phyloP scores from a whole-genome alignment of 2,329 filamentous ascomycete genomes.

The Pseudopithomyces chartarum region DNA sequence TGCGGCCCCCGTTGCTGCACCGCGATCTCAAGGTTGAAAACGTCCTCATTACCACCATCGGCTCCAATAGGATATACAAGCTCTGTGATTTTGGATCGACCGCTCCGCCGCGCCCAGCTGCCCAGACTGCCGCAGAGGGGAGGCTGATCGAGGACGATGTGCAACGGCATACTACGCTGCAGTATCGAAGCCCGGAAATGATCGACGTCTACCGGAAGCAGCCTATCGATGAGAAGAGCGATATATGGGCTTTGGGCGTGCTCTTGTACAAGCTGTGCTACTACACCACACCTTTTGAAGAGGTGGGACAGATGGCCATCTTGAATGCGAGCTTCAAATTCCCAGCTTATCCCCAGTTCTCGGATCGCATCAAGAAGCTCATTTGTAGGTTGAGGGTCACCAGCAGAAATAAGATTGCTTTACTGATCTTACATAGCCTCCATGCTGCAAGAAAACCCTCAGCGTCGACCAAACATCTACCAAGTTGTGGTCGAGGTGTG shows the following conservation, averaged over 20 bases:
- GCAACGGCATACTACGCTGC: conserved; percentile 93
- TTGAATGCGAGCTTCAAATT: conserved; percentile 94
- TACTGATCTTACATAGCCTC: conserved; percentile 62
- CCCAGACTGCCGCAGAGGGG: conserved; percentile 85
- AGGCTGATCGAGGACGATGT: conserved; percentile 95
- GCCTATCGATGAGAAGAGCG: conserved; percentile 97
- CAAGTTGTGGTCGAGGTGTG: conserved; percentile 88
- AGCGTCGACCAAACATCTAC: conserved; percentile 87
- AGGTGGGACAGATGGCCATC: conserved; percentile 96
- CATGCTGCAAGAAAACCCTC: conserved; percentile 86
- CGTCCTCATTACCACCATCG: conserved; percentile 79
- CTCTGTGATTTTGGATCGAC: conserved; percentile 97
- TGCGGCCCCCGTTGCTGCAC: conserved; percentile 90
- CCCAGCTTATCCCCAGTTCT: conserved; percentile 85
- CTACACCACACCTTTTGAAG: conserved; percentile 98
- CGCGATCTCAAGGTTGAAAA: conserved; percentile 98
- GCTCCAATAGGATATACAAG: conserved; percentile 80
- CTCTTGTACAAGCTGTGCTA: conserved; percentile 98
- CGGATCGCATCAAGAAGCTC: conserved; percentile 83
- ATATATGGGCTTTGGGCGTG: conserved; percentile 97
- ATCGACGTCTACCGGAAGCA: conserved; percentile 96
- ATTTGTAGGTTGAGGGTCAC: conserved; percentile 67
- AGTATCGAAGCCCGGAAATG: conserved; percentile 98
- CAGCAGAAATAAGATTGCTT: background rate
- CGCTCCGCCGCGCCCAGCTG: conserved; percentile 80